These are phyloP conservation scores for Cyamopsis tetragonoloba DNA, from an alignment of 306 rosid species.

Conservation along the genomic window DNA sequence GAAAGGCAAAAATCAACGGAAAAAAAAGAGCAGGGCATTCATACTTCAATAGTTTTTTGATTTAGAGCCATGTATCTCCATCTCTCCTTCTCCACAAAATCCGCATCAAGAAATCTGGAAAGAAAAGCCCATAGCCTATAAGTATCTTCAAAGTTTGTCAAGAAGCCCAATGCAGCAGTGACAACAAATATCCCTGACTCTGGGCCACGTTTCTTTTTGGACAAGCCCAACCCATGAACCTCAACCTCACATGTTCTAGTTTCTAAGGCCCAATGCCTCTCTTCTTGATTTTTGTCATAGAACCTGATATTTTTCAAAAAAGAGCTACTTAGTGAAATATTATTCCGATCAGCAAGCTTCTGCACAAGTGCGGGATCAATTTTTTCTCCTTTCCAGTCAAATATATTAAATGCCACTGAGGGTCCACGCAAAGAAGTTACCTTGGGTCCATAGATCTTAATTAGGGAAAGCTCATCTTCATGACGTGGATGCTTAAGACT, in stretches of 20 bases:
- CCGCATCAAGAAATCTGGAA: conserved; percentile 81
- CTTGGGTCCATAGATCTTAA: conserved; percentile 75
- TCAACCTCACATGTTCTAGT: conserved; percentile 20
- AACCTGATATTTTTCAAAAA: conserved; percentile 42
- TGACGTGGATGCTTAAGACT: conserved; percentile 67
- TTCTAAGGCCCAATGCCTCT: conserved; percentile 39
- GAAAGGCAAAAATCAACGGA: background rate
- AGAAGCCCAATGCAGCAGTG: conserved; percentile 47
- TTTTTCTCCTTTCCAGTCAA: conserved; percentile 91
- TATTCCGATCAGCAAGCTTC: conserved; percentile 73
- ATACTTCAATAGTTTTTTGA: conserved; percentile 65
- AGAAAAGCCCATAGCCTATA: conserved; percentile 73
- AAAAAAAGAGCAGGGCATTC: conserved; percentile 3
- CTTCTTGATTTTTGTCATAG: conserved; percentile 45
- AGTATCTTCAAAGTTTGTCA: conserved; percentile 74
- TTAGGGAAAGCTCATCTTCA: conserved; percentile 43
- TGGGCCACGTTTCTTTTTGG: background rate
- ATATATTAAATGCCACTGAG: conserved; percentile 66
- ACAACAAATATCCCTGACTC: conserved; percentile 41
- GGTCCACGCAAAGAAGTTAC: conserved; percentile 60
- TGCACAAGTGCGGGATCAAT: conserved; percentile 65
- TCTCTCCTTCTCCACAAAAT: conserved; percentile 82
- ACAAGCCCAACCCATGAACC: conserved; percentile 13
- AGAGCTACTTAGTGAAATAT: conserved; percentile 50
- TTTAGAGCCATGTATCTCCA: conserved; percentile 88